These are phyloP conservation scores for Citrus maxima DNA, from an alignment of 345 rosid species.

Conservation along the genomic window DNA sequence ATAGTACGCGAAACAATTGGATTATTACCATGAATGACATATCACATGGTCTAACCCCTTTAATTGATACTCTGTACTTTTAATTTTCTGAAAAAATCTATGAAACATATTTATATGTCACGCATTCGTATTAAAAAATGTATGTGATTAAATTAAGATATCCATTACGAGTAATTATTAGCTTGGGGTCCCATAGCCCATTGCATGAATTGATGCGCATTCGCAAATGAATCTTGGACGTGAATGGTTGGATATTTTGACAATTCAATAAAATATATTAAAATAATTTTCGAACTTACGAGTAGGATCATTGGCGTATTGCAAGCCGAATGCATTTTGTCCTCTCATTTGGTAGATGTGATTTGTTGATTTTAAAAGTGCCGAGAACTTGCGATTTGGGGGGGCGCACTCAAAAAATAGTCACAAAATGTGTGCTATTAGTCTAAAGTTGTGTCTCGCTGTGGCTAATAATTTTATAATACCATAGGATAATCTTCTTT, in stretches of 20 bases:
- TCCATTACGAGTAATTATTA: not conserved
- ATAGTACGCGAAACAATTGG: too few species aligned
- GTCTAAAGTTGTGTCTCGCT: not conserved
- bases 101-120: too few species aligned
- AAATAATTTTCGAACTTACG: not conserved
- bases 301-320: not conserved
- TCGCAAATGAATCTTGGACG: not conserved
- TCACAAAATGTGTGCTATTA: conserved; percentile 6
- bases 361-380: not conserved
- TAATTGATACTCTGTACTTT: not conserved
- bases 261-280: not conserved
- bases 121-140: not conserved
- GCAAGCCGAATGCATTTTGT: not conserved
- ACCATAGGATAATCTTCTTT: not conserved
- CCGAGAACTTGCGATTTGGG: not conserved
- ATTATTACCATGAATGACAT: too few species aligned
- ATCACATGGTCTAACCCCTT: not conserved
- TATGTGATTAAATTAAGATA: not conserved
- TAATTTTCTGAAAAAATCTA: too few species aligned
- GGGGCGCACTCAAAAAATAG: not conserved
- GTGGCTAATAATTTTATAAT: not conserved
- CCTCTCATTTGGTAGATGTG: not conserved
- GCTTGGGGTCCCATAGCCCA: not conserved
- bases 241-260: not conserved
- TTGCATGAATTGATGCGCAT: not conserved